Conservation (phyloP, 305 asterid species). For the Stenogyne calaminthoides region DNA sequence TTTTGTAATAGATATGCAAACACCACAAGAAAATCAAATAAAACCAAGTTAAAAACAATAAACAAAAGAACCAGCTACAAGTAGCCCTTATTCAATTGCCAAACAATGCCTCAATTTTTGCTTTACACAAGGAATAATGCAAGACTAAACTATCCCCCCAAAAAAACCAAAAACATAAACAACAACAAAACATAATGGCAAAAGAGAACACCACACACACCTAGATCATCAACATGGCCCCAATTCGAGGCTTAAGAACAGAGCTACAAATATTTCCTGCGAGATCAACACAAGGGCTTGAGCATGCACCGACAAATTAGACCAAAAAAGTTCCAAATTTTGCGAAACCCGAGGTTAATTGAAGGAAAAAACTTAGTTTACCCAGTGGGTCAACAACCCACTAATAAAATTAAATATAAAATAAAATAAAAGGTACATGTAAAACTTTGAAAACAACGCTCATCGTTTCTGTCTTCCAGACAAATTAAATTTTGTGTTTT, state of each 20-base stretch:
- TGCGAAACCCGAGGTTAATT: constrained; percentile 30
- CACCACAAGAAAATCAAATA: constrained; percentile 26
- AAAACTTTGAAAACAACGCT: no score
- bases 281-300: constrained; percentile 33
- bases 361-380: background rate
- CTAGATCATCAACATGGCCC: constrained; percentile 42
- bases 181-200: background rate
- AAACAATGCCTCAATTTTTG: constrained; percentile 28
- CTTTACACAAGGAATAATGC: constrained; percentile 36
- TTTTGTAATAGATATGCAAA: constrained; percentile 72
- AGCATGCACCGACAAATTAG: constrained; percentile 43
- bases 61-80: constrained; percentile 39
- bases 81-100: constrained; percentile 39
- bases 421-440: no score
- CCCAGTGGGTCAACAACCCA: no score
- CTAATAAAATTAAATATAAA: no score
- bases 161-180: background rate
- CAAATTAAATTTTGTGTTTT: no score
- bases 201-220: constrained; percentile 22
- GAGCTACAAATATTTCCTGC: background rate
- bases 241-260: constrained; percentile 24
- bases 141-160: constrained; percentile 33
- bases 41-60: constrained; percentile 14
- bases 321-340: background rate
- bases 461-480: no score